phyloP scores from a whole-genome alignment of 2,329 filamentous ascomycete species.

The Beauveria caledonica region DNA sequence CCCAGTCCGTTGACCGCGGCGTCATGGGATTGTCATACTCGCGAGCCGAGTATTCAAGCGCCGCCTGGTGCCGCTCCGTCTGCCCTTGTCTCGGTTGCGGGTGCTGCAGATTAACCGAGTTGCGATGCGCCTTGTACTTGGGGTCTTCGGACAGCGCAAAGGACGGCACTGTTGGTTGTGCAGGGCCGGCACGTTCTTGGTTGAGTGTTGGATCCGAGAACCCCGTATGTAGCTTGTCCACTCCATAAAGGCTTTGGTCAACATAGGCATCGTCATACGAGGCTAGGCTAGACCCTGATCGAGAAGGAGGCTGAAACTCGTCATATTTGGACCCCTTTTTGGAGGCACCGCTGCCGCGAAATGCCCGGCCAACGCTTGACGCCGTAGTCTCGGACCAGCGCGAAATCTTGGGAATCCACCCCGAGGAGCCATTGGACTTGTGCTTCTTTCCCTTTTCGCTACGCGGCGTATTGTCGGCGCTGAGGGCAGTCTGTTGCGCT shows the following conservation, averaged over 20 bases:
- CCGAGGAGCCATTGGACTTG: slow-evolving; percentile 74
- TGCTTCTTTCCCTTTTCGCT: slow-evolving; percentile 77
- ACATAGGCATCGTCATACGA: slow-evolving; percentile 55
- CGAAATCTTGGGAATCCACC: slow-evolving; percentile 83
- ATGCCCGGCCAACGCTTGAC: slow-evolving; percentile 73
- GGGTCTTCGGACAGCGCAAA: slow-evolving; percentile 47
- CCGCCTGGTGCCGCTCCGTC: slow-evolving; percentile 64
- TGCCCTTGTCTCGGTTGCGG: slow-evolving; percentile 69
- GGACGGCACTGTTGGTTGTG: neutral
- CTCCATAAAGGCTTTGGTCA: slow-evolving; percentile 45
- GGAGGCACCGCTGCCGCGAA: slow-evolving; percentile 55
- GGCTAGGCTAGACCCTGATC: slow-evolving; percentile 67
- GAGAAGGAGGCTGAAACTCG: slow-evolving; percentile 53
- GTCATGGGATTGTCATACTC: slow-evolving; percentile 56
- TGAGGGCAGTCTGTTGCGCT: slow-evolving; percentile 37
- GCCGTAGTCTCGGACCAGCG: slow-evolving; percentile 96
- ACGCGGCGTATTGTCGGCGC: slow-evolving; percentile 69
- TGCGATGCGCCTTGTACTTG: slow-evolving; percentile 75
- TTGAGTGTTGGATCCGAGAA: slow-evolving; percentile 45
- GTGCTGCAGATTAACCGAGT: slow-evolving; percentile 72
- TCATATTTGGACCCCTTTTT: slow-evolving; percentile 53
- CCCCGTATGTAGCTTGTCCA: slow-evolving; percentile 52
- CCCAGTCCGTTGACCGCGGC: slow-evolving; percentile 54
- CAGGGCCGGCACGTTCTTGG: slow-evolving; percentile 11
- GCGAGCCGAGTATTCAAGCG: slow-evolving; percentile 64